Evolutionary conservation across 2,329 filamentous ascomycete species (phyloP).

Genomic region (Colletotrichum aenigma): DNA sequence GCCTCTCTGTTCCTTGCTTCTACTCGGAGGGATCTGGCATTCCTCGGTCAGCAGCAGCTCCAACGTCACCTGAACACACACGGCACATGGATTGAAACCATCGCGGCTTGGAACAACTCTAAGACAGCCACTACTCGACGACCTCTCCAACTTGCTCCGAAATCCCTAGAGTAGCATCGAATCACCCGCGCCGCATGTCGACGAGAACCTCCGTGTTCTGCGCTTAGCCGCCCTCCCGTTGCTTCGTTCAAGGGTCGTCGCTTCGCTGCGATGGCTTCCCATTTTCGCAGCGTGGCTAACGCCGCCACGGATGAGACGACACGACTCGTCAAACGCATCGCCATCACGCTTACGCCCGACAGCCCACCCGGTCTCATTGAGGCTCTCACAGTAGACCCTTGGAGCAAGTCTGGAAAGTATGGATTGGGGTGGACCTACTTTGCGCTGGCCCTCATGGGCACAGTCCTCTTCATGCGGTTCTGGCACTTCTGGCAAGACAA

Average conservation of each 20-base stretch:
- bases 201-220: slow-evolving; percentile 24
- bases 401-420: slow-evolving; percentile 83
- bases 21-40: slow-evolving; percentile 28
- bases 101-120: not conserved
- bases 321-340: slow-evolving; percentile 57
- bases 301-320: slow-evolving; percentile 38
- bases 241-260: slow-evolving; percentile 21
- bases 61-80: not conserved
- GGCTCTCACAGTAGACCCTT: slow-evolving; percentile 75
- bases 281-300: slow-evolving; percentile 34
- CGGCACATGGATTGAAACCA: not conserved
- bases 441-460: slow-evolving; percentile 70
- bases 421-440: slow-evolving; percentile 89
- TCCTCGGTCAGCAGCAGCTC: slow-evolving; percentile 16
- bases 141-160: not conserved
- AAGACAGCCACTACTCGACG: not conserved
- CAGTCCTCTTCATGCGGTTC: slow-evolving; percentile 72
- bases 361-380: slow-evolving; percentile 67
- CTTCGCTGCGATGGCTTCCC: slow-evolving; percentile 42
- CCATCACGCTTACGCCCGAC: slow-evolving; percentile 62
- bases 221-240: slow-evolving; percentile 28
- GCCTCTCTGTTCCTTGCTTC: slow-evolving; percentile 1
- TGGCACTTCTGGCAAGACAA: slow-evolving; percentile 96
- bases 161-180: not conserved
- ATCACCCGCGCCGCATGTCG: slow-evolving; percentile 26